Percentiles rank a stretch among this genome's conserved stretches.
Conservation (phyloP, 1,284 basidiomycete genomes). For the Leccinum subrobustum region DNA sequence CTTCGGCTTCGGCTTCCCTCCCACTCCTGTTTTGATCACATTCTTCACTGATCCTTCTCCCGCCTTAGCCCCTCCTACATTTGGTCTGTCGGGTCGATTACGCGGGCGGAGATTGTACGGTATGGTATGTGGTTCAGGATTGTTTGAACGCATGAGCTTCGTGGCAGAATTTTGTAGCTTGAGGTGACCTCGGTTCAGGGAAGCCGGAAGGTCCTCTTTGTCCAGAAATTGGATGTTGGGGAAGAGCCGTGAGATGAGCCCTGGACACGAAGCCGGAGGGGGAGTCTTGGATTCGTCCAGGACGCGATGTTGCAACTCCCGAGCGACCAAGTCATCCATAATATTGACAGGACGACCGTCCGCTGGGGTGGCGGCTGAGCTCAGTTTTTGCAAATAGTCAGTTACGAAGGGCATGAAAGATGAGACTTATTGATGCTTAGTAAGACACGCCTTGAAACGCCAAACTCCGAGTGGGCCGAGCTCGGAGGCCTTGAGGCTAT, state of each 20-base stretch:
- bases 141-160: not conserved
- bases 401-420: not conserved
- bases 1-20: not conserved
- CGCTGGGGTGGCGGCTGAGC: not conserved
- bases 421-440: too few relatives aligned
- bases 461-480: too few relatives aligned
- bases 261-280: not conserved
- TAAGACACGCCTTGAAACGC: too few relatives aligned
- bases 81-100: not conserved
- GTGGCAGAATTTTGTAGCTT: not conserved
- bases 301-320: not conserved
- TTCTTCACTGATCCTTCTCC: not conserved
- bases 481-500: too few relatives aligned
- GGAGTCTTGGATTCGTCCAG: too few relatives aligned
- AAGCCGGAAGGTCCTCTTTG: not conserved
- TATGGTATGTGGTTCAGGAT: not conserved
- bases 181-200: not conserved
- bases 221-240: not conserved
- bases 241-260: not conserved
- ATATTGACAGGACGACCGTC: not conserved
- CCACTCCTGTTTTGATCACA: not conserved
- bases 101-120: not conserved
- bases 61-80: too few relatives aligned
- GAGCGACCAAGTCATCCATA: not conserved
- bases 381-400: not conserved